These are phyloP conservation scores for Nannochloropsis oceanica DNA, from an alignment of 108 stramenopile genomes.

Conservation along the genomic window DNA sequence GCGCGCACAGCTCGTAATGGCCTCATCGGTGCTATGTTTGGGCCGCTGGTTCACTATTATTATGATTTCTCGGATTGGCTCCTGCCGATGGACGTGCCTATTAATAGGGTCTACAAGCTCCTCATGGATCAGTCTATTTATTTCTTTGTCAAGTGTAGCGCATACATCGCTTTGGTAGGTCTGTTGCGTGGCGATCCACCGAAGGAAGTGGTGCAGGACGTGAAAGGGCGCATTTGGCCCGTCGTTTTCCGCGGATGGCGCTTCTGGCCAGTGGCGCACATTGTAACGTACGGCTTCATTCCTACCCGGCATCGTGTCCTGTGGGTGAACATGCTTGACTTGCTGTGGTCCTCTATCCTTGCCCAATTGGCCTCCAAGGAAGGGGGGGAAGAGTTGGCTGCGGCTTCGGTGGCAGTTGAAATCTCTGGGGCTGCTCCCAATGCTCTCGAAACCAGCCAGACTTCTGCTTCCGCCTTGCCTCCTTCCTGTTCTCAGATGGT, in stretches of 20 bases:
- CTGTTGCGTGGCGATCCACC: slow-evolving; percentile 52
- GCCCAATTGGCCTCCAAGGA: background rate
- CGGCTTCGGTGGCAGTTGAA: background rate
- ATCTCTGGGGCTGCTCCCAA: background rate
- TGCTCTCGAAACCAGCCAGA: background rate
- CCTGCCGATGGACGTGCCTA: slow-evolving; percentile 53
- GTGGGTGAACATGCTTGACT: slow-evolving; percentile 55
- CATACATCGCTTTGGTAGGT: slow-evolving; percentile 68
- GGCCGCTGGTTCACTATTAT: slow-evolving; percentile 74
- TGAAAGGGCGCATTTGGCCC: slow-evolving; percentile 53
- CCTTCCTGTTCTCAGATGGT: no score
- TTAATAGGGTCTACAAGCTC: slow-evolving; percentile 71
- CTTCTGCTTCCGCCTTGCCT: no score
- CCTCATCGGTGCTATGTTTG: slow-evolving; percentile 77
- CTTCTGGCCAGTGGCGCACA: slow-evolving; percentile 87
- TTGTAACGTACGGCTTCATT: slow-evolving; percentile 64
- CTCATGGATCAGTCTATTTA: slow-evolving; percentile 88
- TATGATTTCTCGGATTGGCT: slow-evolving; percentile 80
- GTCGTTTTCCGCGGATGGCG: slow-evolving; percentile 81
- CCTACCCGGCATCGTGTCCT: slow-evolving; percentile 77
- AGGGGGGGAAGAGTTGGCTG: background rate
- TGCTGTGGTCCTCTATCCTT: slow-evolving; percentile 14
- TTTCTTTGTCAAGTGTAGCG: slow-evolving; percentile 64
- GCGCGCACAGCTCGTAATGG: slow-evolving; percentile 64
- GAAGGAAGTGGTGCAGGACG: slow-evolving; percentile 45